Evolutionary conservation across 192 early-diverging fungal species (phyloP).

Genomic region (Entomortierella beljakovae): DNA sequence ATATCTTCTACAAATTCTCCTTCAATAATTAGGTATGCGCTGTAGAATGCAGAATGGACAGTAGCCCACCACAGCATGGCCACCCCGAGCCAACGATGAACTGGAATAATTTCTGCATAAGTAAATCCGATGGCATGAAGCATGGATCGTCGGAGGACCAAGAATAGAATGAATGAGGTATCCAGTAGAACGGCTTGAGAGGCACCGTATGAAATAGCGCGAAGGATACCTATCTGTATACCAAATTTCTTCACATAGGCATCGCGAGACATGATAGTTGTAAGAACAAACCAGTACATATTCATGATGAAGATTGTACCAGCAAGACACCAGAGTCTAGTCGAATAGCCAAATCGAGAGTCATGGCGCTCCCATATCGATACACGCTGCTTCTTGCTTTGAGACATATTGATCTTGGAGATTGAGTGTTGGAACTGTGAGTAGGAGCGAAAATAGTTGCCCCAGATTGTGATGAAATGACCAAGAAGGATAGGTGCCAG

Average conservation of each 20-base stretch:
- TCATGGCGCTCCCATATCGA: constrained; percentile 50
- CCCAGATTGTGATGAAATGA: constrained; percentile 53
- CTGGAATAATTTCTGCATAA: constrained; percentile 35
- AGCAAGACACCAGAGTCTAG: constrained; percentile 33
- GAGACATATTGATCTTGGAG: constrained; percentile 29
- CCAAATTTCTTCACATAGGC: not conserved
- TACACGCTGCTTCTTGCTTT: constrained; percentile 18
- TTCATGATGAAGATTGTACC: constrained; percentile 16
- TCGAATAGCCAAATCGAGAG: constrained; percentile 19
- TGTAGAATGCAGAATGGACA: constrained; percentile 23
- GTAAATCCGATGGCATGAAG: constrained; percentile 44
- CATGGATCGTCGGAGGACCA: constrained; percentile 46
- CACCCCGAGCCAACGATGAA: constrained; percentile 50
- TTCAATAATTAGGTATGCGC: constrained; percentile 14
- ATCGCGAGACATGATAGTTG: constrained; percentile 2
- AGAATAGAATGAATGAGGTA: constrained; percentile 45
- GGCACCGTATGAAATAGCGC: constrained; percentile 30
- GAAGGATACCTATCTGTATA: not conserved
- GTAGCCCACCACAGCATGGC: constrained; percentile 37
- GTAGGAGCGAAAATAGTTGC: constrained; percentile 45
- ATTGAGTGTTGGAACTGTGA: constrained; percentile 44
- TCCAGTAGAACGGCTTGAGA: constrained; percentile 44
- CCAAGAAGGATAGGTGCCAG: constrained; percentile 41
- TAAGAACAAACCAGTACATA: constrained; percentile 42
- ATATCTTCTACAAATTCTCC: constrained; percentile 21